Evolutionary conservation across 2,329 filamentous ascomycete genomes (phyloP).

Genomic region (Pseudogymnoascus sp.): DNA sequence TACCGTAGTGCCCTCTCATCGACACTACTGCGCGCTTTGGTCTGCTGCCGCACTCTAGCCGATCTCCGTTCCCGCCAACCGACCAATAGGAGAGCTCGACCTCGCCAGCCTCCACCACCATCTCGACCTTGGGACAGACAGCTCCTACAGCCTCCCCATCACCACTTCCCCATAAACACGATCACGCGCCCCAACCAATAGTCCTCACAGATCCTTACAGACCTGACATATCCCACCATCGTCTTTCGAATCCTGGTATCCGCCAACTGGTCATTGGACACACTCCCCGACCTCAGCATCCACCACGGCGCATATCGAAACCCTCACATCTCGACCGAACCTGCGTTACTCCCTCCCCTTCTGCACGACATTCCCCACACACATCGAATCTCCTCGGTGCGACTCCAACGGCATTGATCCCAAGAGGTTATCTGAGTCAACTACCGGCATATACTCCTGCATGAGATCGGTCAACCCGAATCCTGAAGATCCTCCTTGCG

Average conservation of each 20-base stretch:
- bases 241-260: not conserved
- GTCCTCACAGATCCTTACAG: not conserved
- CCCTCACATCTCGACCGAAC: not conserved
- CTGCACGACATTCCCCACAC: not conserved
- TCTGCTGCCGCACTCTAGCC: not conserved
- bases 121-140: not conserved
- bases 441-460: not conserved
- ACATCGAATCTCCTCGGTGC: not conserved
- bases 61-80: not conserved
- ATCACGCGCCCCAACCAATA: not conserved
- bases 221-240: not conserved
- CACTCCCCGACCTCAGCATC: conserved; percentile 14
- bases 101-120: not conserved
- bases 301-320: not conserved
- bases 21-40: not conserved
- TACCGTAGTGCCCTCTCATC: not conserved
- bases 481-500: conserved; percentile 15
- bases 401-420: not conserved
- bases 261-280: conserved; percentile 28
- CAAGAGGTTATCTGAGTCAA: conserved; percentile 1
- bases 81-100: not conserved
- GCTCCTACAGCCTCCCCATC: not conserved
- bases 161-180: not conserved
- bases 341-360: not conserved
- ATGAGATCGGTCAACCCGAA: not conserved